A percentile compares a stretch with the other conserved stretches of the same genome.
Evolutionary conservation across 2,329 filamentous ascomycete species (phyloP).

Genomic region (Cladosporium austrohemisphaericum): DNA sequence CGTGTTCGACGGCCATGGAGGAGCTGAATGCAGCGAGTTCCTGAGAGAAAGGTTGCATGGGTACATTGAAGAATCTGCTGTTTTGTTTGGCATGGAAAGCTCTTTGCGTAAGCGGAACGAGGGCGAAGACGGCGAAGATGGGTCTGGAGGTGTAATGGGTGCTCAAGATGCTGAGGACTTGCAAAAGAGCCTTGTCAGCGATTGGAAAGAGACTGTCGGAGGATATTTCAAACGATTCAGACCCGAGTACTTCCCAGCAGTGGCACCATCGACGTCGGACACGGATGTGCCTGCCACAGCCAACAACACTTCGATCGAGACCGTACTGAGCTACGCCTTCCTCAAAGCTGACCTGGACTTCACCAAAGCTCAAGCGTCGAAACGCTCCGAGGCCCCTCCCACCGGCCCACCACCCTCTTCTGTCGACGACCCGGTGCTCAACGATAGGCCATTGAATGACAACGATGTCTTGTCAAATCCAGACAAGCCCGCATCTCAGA

Average conservation of each 20-base stretch:
- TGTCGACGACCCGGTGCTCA: slow-evolving; percentile 63
- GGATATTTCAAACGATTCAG: slow-evolving; percentile 92
- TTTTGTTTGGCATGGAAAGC: slow-evolving; percentile 72
- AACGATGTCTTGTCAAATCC: slow-evolving; percentile 75
- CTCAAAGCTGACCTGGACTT: slow-evolving; percentile 93
- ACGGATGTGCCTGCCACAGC: not conserved
- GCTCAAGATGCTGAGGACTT: slow-evolving; percentile 62
- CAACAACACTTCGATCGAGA: slow-evolving; percentile 61
- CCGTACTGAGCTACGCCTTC: slow-evolving; percentile 86
- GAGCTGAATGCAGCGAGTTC: slow-evolving; percentile 82
- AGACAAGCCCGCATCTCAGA: slow-evolving; percentile 41
- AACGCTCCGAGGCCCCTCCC: slow-evolving; percentile 44
- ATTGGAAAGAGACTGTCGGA: slow-evolving; percentile 81
- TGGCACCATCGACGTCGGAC: slow-evolving; percentile 13
- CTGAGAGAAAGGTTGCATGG: slow-evolving; percentile 77
- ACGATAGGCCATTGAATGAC: slow-evolving; percentile 76
- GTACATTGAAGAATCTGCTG: slow-evolving; percentile 80
- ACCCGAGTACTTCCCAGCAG: slow-evolving; percentile 63
- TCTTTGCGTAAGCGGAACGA: slow-evolving; percentile 55
- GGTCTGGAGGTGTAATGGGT: slow-evolving; percentile 45
- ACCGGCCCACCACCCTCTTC: slow-evolving; percentile 17
- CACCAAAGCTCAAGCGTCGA: slow-evolving; percentile 79
- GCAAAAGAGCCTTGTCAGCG: slow-evolving; percentile 66
- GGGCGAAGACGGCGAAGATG: slow-evolving; percentile 30
- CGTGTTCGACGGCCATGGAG: slow-evolving; percentile 94